Base-by-base conservation (phyloP, 2,329 filamentous ascomycete species). In the Acrodontium crateriforme region DNA sequence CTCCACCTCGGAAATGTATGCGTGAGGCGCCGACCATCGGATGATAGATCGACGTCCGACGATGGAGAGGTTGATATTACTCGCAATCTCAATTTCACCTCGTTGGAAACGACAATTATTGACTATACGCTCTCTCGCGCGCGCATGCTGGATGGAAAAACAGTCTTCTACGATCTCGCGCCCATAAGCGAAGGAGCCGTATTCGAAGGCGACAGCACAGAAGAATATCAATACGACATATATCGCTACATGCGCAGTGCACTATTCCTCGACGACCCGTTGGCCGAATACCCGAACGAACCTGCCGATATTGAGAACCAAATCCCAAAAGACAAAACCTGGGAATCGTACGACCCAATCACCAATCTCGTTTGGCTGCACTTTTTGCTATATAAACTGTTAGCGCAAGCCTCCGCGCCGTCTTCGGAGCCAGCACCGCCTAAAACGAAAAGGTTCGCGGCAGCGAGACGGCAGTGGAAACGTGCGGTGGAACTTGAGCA, bases 81-180 rank as follows among this genome's bases (percentile, higher is more conserved):
- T 11, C 44, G 46, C 13, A 63, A 58, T 22, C 46, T 74, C 14
- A 60, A 62, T 2, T 59, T 69, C 31, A 69, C 67, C 9, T 57
- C 58, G 2, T 50, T 76, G 3, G 67, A 73, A 39, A 70, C 70
- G 2, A 76, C 73, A 0, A 62, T 78, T 14, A 78, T 78, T 39
- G 73, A 78, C 47, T 78, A 77, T 48, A 76, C 73, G 1, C 61
- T 77, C 18, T 75, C 71, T 1, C 65, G 73, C n/a, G 70, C 69
- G 2, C 59, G 63, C 14, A 53, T 74, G 36, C 23, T 26, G n/a
- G 31, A 36, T 25, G 32, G 32, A 28, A 42, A 49, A 30, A 50
- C 62, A 9, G 60, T 59, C 7, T 66, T 54, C 35, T 51, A 59
- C 16, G 59, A 65, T 36, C 55, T 67, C 18, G 47, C 60, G 16